Evolutionary conservation across 495 filamentous ascomycete genomes (phyloP).

Genomic region (Ramalina intermedia): DNA sequence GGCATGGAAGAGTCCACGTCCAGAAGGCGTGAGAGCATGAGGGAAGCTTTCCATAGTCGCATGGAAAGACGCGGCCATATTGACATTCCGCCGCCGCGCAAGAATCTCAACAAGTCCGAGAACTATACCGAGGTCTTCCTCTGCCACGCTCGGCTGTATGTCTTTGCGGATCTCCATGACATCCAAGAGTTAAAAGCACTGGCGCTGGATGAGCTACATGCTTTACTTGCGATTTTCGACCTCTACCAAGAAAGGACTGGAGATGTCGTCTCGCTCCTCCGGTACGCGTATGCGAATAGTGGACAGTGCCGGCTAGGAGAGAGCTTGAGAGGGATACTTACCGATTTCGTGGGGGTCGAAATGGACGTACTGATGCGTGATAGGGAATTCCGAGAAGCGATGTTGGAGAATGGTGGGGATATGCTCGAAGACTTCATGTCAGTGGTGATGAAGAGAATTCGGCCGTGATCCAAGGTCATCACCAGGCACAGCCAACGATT

Average conservation of each 20-base stretch:
- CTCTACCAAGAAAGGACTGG: constrained; percentile 14
- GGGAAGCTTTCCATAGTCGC: constrained; percentile 3
- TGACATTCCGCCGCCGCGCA: not conserved
- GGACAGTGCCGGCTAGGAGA: not conserved
- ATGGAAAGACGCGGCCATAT: not conserved
- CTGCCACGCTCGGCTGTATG: constrained; percentile 22
- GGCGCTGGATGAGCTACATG: constrained; percentile 19
- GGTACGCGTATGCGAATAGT: constrained; percentile 20
- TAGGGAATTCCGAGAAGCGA: constrained; percentile 14
- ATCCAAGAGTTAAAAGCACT: constrained; percentile 17
- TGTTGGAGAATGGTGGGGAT: constrained; percentile 12
- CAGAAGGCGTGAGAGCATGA: not conserved
- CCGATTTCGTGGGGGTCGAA: constrained; percentile 17
- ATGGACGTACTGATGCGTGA: constrained; percentile 19
- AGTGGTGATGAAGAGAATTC: constrained; percentile 13
- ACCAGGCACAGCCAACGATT: too few relatives aligned
- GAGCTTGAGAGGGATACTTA: constrained; percentile 16
- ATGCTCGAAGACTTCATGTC: constrained; percentile 12
- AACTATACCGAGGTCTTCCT: constrained; percentile 26
- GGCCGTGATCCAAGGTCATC: too few relatives aligned
- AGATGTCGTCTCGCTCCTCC: constrained; percentile 21
- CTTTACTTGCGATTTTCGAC: constrained; percentile 20
- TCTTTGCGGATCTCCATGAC: constrained; percentile 22
- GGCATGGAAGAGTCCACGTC: too few relatives aligned
- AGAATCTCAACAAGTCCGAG: constrained; percentile 6